phyloP scores from a whole-genome alignment of 2,329 filamentous ascomycete genomes.

The Phyllosticta citriasiana region DNA sequence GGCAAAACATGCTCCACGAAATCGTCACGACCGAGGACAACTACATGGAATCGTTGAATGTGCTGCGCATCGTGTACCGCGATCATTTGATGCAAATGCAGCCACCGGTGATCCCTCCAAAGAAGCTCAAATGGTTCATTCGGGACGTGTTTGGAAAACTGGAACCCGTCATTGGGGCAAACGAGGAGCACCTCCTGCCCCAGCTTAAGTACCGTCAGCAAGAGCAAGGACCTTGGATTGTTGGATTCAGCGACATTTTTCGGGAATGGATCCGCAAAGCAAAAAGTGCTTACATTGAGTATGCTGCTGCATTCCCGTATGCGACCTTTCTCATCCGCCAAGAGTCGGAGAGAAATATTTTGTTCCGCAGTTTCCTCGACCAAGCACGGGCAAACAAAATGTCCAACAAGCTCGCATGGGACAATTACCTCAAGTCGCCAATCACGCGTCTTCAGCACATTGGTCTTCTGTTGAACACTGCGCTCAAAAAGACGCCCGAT shows the following conservation, averaged over 20 bases:
- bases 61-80: slow-evolving; percentile 75
- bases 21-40: slow-evolving; percentile 88
- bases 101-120: slow-evolving; percentile 71
- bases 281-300: slow-evolving; percentile 78
- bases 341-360: slow-evolving; percentile 72
- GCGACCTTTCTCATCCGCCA: slow-evolving; percentile 75
- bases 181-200: slow-evolving; percentile 83
- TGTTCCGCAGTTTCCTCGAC: slow-evolving; percentile 80
- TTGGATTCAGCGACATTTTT: slow-evolving; percentile 93
- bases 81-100: slow-evolving; percentile 65
- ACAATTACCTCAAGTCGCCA: slow-evolving; percentile 85
- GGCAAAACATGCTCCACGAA: slow-evolving; percentile 91
- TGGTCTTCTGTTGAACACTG: slow-evolving; percentile 68
- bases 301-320: slow-evolving; percentile 76
- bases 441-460: slow-evolving; percentile 91
- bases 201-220: slow-evolving; percentile 95
- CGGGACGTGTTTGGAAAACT: slow-evolving; percentile 82
- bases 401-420: slow-evolving; percentile 80
- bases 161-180: slow-evolving; percentile 78
- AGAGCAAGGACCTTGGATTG: slow-evolving; percentile 90
- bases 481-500: slow-evolving; percentile 78
- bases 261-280: slow-evolving; percentile 97
- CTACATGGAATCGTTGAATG: slow-evolving; percentile 81
- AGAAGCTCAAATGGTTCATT: slow-evolving; percentile 70
- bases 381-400: slow-evolving; percentile 67